Evolutionary conservation across 495 filamentous ascomycete genomes (phyloP).

Genomic region (Staphylotrichum tortipilum): DNA sequence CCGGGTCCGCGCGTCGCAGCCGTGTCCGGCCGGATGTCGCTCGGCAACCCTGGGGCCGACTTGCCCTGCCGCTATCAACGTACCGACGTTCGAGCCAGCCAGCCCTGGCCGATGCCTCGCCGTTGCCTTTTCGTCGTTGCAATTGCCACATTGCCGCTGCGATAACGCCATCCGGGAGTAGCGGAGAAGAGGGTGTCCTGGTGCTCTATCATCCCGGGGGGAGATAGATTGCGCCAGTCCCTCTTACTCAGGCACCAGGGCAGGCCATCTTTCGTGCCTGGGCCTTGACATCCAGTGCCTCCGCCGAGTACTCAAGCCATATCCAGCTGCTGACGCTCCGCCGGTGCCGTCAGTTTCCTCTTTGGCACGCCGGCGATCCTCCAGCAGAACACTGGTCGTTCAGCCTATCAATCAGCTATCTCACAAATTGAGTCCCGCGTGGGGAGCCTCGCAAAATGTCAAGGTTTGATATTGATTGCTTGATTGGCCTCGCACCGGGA

Average conservation of each 20-base stretch:
- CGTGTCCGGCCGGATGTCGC: neutral
- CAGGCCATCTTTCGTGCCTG: neutral
- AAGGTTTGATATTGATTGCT: slow-evolving; percentile 27
- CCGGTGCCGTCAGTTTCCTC: neutral
- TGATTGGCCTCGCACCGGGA: slow-evolving; percentile 23
- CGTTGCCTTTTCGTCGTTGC: neutral
- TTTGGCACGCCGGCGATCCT: neutral
- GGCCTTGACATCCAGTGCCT: no score
- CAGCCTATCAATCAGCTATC: slow-evolving; percentile 8
- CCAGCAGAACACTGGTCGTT: neutral
- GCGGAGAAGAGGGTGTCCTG: slow-evolving; percentile 14
- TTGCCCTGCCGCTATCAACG: neutral
- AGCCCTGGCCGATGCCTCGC: neutral
- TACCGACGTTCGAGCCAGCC: neutral
- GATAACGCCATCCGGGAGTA: neutral
- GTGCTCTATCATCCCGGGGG: slow-evolving; percentile 10
- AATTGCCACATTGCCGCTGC: neutral
- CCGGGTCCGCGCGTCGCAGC: neutral
- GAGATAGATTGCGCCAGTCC: slow-evolving; percentile 8
- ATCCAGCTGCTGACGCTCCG: no score
- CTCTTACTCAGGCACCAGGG: neutral
- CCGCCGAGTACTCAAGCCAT: no score
- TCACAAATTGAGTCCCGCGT: slow-evolving; percentile 14
- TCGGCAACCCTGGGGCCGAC: no score
- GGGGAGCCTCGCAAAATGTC: slow-evolving; percentile 17